Evolutionary conservation across 192 early-diverging fungal genomes (phyloP).

Genomic region (Coemansia sp.): DNA sequence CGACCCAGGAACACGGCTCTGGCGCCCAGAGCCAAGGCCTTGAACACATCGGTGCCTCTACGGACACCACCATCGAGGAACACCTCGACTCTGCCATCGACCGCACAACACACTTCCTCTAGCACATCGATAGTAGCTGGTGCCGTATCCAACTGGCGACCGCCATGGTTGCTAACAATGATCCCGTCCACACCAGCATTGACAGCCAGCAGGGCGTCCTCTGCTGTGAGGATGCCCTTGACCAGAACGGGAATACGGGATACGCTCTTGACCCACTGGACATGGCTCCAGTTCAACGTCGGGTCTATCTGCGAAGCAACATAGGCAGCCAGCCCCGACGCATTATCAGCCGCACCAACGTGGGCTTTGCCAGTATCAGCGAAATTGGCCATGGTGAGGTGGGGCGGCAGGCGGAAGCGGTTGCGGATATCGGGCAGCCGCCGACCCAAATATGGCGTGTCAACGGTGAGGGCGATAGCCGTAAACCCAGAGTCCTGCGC

Average conservation of each 20-base stretch:
- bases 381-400: slow-evolving; percentile 69
- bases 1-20: slow-evolving; percentile 65
- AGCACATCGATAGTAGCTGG: slow-evolving; percentile 82
- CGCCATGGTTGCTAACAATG: slow-evolving; percentile 94
- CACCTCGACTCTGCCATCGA: slow-evolving; percentile 66
- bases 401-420: slow-evolving; percentile 58
- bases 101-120: slow-evolving; percentile 73
- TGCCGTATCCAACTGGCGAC: slow-evolving; percentile 85
- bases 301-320: slow-evolving; percentile 63
- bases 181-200: slow-evolving; percentile 75
- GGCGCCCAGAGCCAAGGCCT: slow-evolving; percentile 92
- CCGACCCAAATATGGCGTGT: slow-evolving; percentile 58
- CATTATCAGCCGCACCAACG: slow-evolving; percentile 23
- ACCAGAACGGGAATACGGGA: slow-evolving; percentile 79
- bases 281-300: slow-evolving; percentile 72
- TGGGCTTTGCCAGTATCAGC: slow-evolving; percentile 20
- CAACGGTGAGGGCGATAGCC: slow-evolving; percentile 61
- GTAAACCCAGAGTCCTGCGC: slow-evolving; percentile 73
- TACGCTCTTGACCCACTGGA: slow-evolving; percentile 79
- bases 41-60: slow-evolving; percentile 89
- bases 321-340: slow-evolving; percentile 44
- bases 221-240: slow-evolving; percentile 88
- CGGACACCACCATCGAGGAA: slow-evolving; percentile 93
- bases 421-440: slow-evolving; percentile 60
- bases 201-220: slow-evolving; percentile 85